Conservation (phyloP, 2,329 filamentous ascomycete species). For the Colletotrichum phormii region DNA sequence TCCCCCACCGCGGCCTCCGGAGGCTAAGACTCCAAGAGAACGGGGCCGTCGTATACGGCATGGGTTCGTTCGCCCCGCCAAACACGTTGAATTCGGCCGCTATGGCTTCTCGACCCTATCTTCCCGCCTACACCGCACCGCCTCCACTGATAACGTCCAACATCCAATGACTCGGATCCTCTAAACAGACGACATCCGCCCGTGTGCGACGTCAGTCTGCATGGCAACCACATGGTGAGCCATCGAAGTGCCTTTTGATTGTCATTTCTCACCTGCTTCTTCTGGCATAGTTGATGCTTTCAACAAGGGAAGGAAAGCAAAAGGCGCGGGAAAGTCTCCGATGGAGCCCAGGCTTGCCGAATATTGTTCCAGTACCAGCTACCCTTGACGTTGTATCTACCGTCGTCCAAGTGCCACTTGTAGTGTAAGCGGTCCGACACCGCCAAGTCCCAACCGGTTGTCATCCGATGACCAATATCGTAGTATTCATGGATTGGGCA, state of each 20-base stretch:
- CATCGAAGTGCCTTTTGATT: background rate
- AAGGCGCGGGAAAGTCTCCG: constrained; percentile 17
- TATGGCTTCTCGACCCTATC: constrained; percentile 10
- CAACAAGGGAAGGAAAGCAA: background rate
- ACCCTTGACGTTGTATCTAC: constrained; percentile 16
- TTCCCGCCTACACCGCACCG: constrained; percentile 11
- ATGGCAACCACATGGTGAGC: constrained; percentile 23
- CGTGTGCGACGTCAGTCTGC: constrained; percentile 24
- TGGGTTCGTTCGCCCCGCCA: constrained; percentile 26
- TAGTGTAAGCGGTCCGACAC: constrained; percentile 14
- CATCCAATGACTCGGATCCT: constrained; percentile 28
- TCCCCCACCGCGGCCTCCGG: constrained; percentile 26
- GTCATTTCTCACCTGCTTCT: constrained; percentile 23
- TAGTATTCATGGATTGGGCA: constrained; percentile 18
- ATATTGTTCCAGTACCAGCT: background rate
- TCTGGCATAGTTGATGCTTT: constrained; percentile 4
- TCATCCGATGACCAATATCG: constrained; percentile 27
- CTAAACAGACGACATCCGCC: background rate
- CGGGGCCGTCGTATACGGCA: constrained; percentile 9
- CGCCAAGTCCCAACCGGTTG: background rate
- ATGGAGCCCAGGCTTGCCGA: background rate
- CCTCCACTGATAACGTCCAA: constrained; percentile 32
- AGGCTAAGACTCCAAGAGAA: constrained; percentile 20
- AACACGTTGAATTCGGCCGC: background rate
- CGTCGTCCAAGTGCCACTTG: background rate